Base-by-base conservation (phyloP, 768 basidiomycete genomes). In the Omphalotus guepiniiformis region DNA sequence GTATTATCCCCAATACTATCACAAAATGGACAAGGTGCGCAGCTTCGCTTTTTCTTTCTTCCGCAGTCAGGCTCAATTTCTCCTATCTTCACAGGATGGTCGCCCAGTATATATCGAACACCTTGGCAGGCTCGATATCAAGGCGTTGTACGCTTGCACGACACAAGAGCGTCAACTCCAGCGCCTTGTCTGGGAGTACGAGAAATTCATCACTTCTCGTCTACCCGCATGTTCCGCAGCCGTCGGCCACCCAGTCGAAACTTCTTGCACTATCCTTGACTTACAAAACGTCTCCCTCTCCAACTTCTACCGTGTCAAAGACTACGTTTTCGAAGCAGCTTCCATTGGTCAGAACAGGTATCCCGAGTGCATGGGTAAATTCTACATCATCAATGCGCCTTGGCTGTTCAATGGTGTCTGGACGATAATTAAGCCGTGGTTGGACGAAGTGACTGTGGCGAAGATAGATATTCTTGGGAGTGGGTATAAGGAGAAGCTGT, bases 301-400 rank as follows among this genome's bases (percentile, higher is more conserved):
- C 52, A 82, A 81, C 62, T 98, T 97, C 63, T 93, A 85, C 66
- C 80, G 79, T 59, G 93, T 98, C 69, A 94, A 91, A 70, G 88
- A 90, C 68, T 95, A 93, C 72, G 87, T 98, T 35, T 77, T 74
- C 52, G 66, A 78, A 18, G 88, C 93, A 0, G 71, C 86, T 0
- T 60, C 63, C 22, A 85, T 99, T 65, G 90, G 91, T 9, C 93
- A 96, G 65, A 80, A 96, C 71, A 76, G 87, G 55, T 98, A 93
- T 66, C 90, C 93, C 1, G 91, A 95, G 65, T 82, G 76, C 55
- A 92, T 97, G 95, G 95, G 95, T 72, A 91, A 89, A 63, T 97
- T 99, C 74, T 99, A 90, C 75, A 93, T 98, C 76, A 88, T 96
- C 78, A 97, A 98, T 61, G 89, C 92, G 0, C 95, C 95, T 0